Base-by-base conservation (phyloP, 306 rosid genomes). In the Prinsepia uniflora region DNA sequence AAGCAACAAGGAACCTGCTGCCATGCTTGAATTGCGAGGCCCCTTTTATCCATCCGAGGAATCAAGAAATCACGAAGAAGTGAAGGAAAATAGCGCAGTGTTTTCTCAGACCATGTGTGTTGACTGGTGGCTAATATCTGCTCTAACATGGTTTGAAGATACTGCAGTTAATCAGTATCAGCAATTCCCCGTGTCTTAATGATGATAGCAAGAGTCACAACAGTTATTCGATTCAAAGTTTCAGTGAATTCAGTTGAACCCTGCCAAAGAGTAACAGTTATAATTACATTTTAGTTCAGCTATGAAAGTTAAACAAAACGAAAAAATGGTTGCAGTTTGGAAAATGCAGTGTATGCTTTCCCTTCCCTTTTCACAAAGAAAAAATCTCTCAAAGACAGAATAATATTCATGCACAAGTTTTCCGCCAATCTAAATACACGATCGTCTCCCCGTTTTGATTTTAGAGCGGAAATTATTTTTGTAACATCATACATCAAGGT, bases 401-500 rank as follows among this genome's bases (percentile, higher is more conserved):
- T 83, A 76, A 91, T 88, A 86, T 91, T 94, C 95, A 94, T 82
- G 84, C 99, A 94, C 78, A 91, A 80, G 84, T 94, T 94, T 81
- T 94, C 99, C 42, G 97, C 96, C 82, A 94, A 85, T 85, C 99
- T 91, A 76, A 94, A 91, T 78, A 83, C 86, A 79, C 99, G 92
- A 75, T 94, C 97, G 70, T 91, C 99, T 76, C 97, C 99, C 19
- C 95, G 92, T 80, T 91, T 94, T 34, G 79, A 90, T 82, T 83
- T 91, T 39, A 91, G 78, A 61, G 92, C 93, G 72, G 97, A 89
- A 68, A 94, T 81, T 54, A 94, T 94, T 89, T 94, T 94, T 17
- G 97, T 94, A 66, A 94, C 95, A 79, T 94, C 99, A 70, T 91
- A 94, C 99, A 94, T 94, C 84, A 94, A 85, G 81, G 91, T 84